A percentile compares a stretch with the other conserved stretches of the same genome.
Conservation (phyloP, 176 grass and related monocot species). For the Oryza meridionalis region DNA sequence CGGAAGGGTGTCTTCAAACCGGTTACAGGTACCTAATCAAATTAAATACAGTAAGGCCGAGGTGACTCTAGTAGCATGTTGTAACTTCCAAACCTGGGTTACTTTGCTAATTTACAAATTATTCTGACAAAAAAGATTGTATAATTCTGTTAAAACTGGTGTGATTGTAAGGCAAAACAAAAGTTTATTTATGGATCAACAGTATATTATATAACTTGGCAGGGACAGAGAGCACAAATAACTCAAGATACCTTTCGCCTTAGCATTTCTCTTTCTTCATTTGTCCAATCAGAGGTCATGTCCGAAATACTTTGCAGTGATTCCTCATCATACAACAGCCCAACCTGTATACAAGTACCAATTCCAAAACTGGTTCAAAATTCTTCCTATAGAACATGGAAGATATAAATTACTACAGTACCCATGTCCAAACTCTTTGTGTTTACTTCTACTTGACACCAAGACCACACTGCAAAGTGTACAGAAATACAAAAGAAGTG, state of each 20-base stretch:
- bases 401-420: not conserved
- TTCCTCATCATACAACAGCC: conserved; percentile 87
- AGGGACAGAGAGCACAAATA: conserved; percentile 13
- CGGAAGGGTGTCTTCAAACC: conserved; percentile 95
- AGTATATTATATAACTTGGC: too few relatives aligned
- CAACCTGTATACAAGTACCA: conserved; percentile 59
- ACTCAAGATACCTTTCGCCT: conserved; percentile 63
- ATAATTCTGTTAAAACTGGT: not conserved
- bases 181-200: not conserved
- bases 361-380: conserved; percentile 8
- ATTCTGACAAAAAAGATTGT: not conserved
- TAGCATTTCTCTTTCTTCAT: conserved; percentile 92
- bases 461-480: not conserved
- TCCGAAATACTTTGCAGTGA: conserved; percentile 85
- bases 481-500: not conserved
- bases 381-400: not conserved
- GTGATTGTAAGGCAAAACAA: not conserved
- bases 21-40: conserved; percentile 75
- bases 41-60: not conserved
- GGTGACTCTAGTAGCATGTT: not conserved
- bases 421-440: not conserved
- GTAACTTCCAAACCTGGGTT: not conserved
- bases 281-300: conserved; percentile 92
- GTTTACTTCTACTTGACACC: not conserved
- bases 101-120: not conserved